phyloP scores from a whole-genome alignment of 768 basidiomycete species.

The Clitopilus hobsonii region DNA sequence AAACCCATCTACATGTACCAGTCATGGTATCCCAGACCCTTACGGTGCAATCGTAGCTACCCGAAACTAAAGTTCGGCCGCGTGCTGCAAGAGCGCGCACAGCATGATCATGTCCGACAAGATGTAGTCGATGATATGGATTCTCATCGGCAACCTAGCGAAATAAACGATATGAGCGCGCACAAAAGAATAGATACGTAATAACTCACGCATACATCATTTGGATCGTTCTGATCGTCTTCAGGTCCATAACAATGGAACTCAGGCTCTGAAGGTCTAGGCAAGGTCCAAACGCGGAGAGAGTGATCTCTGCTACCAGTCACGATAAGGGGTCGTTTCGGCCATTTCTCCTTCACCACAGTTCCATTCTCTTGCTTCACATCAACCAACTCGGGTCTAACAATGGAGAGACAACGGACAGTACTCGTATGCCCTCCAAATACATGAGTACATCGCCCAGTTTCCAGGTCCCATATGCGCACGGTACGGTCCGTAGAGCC shows the following conservation, averaged over 20 bases:
- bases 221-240: constrained; percentile 54
- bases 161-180: constrained; percentile 29
- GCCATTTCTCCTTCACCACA: constrained; percentile 65
- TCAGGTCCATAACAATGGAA: constrained; percentile 65
- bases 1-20: constrained; percentile 73
- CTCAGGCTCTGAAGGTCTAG: constrained; percentile 65
- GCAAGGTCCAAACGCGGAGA: constrained; percentile 54
- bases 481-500: constrained; percentile 94
- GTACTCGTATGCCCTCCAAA: constrained; percentile 97
- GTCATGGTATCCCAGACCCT: constrained; percentile 93
- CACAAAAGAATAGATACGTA: not conserved
- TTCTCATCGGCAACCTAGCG: constrained; percentile 64
- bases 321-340: constrained; percentile 64
- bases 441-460: constrained; percentile 81
- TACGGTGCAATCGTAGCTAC: constrained; percentile 93
- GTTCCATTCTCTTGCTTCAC: constrained; percentile 60
- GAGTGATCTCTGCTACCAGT: constrained; percentile 72
- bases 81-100: constrained; percentile 90
- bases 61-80: constrained; percentile 86
- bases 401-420: constrained; percentile 92
- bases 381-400: constrained; percentile 87
- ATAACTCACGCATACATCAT: constrained; percentile 32
- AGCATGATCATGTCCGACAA: constrained; percentile 89
- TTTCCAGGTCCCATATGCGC: constrained; percentile 82
- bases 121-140: constrained; percentile 82